Conservation (phyloP, 1,284 basidiomycete genomes). For the Entoloma clypeatum region DNA sequence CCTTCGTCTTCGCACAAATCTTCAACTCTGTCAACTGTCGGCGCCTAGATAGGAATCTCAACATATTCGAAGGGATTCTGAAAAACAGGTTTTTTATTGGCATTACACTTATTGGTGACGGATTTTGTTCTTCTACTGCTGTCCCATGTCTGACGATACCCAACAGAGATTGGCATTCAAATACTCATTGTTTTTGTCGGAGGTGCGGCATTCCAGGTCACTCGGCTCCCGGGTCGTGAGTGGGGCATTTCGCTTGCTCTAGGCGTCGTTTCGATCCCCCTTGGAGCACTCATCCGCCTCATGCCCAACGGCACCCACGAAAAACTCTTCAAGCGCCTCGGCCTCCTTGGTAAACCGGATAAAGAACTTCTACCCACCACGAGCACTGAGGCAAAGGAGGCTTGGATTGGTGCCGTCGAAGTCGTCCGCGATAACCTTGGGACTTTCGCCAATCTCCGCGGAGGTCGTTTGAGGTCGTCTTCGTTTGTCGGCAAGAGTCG, state of each 20-base stretch:
- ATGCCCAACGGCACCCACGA: constrained; percentile 84
- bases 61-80: constrained; percentile 84
- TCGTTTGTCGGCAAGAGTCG: constrained; percentile 81
- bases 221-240: constrained; percentile 71
- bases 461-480: constrained; percentile 81
- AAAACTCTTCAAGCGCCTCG: constrained; percentile 59
- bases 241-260: constrained; percentile 93
- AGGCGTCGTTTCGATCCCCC: constrained; percentile 83
- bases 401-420: constrained; percentile 68
- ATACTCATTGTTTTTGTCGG: constrained; percentile 90
- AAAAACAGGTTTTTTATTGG: constrained; percentile 83
- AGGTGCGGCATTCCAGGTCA: constrained; percentile 91
- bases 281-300: constrained; percentile 80
- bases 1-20: constrained; percentile 96
- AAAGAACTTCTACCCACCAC: constrained; percentile 66
- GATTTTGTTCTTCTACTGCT: not conserved
- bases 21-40: constrained; percentile 94
- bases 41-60: constrained; percentile 80
- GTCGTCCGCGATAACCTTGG: constrained; percentile 83
- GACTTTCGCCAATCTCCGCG: constrained; percentile 78
- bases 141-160: constrained; percentile 5
- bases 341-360: constrained; percentile 67
- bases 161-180: constrained; percentile 81
- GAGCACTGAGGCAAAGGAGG: constrained; percentile 54
- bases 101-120: constrained; percentile 81